Evolutionary conservation across 2,329 filamentous ascomycete genomes (phyloP).

Genomic region (Myriangium duriaei): DNA sequence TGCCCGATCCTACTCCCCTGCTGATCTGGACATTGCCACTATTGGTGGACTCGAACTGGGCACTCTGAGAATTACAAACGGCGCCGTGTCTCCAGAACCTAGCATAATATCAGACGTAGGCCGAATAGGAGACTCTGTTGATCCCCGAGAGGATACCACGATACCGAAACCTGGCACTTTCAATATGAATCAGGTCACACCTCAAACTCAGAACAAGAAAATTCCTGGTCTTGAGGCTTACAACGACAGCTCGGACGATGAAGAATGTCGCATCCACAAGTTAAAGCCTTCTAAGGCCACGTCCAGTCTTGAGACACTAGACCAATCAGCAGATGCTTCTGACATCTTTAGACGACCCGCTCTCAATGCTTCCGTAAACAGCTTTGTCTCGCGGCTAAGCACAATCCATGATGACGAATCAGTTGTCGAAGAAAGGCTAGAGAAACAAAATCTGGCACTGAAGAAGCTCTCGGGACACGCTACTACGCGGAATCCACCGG

Average conservation of each 20-base stretch:
- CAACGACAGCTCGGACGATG: slow-evolving; percentile 6
- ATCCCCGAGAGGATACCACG: slow-evolving; percentile 1
- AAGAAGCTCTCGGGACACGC: slow-evolving; percentile 1
- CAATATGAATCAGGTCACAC: neutral
- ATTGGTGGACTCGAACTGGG: slow-evolving; percentile 31
- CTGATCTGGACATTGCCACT: slow-evolving; percentile 30
- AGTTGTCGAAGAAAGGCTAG: slow-evolving; percentile 2
- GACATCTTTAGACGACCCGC: slow-evolving; percentile 4
- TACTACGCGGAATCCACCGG: neutral
- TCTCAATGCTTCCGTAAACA: slow-evolving; percentile 6
- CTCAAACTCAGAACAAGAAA: too few species aligned
- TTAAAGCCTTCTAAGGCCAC: neutral
- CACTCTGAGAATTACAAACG: slow-evolving; percentile 35
- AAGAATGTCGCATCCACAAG: neutral
- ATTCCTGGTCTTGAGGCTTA: slow-evolving; percentile 8
- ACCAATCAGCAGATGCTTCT: neutral
- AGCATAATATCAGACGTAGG: slow-evolving; percentile 18
- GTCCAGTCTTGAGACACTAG: neutral
- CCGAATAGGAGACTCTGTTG: neutral
- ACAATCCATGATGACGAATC: slow-evolving; percentile 7
- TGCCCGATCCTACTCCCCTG: slow-evolving; percentile 26
- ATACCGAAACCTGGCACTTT: neutral
- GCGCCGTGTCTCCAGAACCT: slow-evolving; percentile 32
- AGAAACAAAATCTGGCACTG: neutral
- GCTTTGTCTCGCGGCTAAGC: slow-evolving; percentile 4